Conservation (phyloP, 225 moss, liverwort and hornwort genomes). For the Pseudisothecium myosuroides region DNA sequence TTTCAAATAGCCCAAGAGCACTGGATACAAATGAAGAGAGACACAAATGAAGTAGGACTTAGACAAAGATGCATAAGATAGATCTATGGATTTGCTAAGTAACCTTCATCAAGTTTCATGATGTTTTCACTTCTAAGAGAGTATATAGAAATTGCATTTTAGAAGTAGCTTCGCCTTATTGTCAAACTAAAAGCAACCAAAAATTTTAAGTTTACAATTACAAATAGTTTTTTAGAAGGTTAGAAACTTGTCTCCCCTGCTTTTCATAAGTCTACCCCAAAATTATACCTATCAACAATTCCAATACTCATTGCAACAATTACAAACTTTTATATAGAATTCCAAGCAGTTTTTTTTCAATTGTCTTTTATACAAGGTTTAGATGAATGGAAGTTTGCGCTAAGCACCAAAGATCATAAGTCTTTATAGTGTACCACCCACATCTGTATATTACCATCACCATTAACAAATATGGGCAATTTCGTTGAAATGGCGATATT, state of each 20-base stretch:
- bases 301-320: accelerated
- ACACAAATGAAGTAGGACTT: not conserved
- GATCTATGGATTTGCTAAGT: accelerated
- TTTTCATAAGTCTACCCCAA: accelerated
- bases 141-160: not conserved
- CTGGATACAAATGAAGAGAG: not conserved
- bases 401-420: not conserved
- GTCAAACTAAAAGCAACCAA: not conserved
- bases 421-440: accelerated
- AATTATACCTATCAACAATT: not conserved
- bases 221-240: not conserved
- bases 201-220: accelerated
- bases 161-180: not conserved
- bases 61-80: accelerated
- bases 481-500: no score
- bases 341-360: not conserved
- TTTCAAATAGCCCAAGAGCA: not conserved
- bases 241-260: not conserved
- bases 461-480: no score
- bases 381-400: accelerated
- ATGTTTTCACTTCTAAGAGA: not conserved
- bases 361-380: not conserved
- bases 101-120: not conserved
- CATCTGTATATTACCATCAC: no score
- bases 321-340: not conserved